These are phyloP conservation scores for Aspergillus pseudoglaucus DNA, from an alignment of 2,329 filamentous ascomycete genomes.

Conservation along the genomic window DNA sequence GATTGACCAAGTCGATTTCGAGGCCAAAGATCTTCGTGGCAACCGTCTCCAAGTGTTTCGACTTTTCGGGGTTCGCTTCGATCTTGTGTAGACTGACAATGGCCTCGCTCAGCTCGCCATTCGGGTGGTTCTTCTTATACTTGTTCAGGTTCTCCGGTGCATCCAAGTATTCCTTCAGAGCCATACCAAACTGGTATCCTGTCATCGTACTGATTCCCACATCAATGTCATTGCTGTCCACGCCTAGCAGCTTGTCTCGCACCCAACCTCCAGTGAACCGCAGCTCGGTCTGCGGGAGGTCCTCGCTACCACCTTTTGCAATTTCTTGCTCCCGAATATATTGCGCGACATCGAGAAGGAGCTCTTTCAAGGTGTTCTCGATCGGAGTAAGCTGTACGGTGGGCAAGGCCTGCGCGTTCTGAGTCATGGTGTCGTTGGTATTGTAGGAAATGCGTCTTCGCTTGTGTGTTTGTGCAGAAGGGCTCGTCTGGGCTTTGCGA, in stretches of 20 bases:
- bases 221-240: constrained; percentile 44
- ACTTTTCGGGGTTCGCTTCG: constrained; percentile 87
- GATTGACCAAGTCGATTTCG: constrained; percentile 90
- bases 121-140: constrained; percentile 39
- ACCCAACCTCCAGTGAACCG: constrained; percentile 48
- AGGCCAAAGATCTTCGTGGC: constrained; percentile 78
- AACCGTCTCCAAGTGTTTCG: constrained; percentile 89
- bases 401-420: constrained; percentile 12
- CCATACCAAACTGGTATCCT: constrained; percentile 41
- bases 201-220: constrained; percentile 46
- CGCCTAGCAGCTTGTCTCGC: constrained; percentile 43
- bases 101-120: constrained; percentile 53
- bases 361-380: constrained; percentile 65
- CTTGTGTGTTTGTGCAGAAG: constrained; percentile 23
- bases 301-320: constrained; percentile 32
- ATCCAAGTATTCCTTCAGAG: constrained; percentile 39
- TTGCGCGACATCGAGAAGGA: constrained; percentile 74
- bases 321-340: constrained; percentile 46
- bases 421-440: constrained; percentile 18
- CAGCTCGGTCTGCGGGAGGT: constrained; percentile 29
- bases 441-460: constrained; percentile 25
- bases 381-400: constrained; percentile 58
- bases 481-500: constrained; percentile 11
- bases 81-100: constrained; percentile 80
- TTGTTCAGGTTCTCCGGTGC: constrained; percentile 33